Base-by-base conservation (phyloP, 169 alveolate species). In the Eimeria acervulina region DNA sequence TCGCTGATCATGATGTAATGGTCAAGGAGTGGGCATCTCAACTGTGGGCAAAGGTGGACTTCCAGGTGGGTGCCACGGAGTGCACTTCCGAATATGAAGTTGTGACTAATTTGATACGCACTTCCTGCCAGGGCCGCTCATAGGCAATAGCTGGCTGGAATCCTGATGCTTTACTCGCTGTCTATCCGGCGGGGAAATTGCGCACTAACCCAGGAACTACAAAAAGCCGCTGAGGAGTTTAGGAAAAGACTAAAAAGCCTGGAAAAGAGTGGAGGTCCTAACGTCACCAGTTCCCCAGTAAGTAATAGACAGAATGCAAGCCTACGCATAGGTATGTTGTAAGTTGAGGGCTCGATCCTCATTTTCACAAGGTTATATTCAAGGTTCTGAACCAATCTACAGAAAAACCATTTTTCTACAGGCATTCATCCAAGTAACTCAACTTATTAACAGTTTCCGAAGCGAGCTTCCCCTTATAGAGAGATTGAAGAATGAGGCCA, bases 41-140 rank as follows among this genome's bases (percentile, higher is more conserved):
- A 96, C 97, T 97, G 26, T 98, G 99, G 99, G 96, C 98, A 4
- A 98, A 98, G 88, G 96, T 99, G 51, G 99, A 99, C 97, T 97
- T 98, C 66, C 97, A 90, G 80, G 97, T 93, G 96, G 31, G 96
- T 36, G 21, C 36, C 0, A 0, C 83, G 2, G 36, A 33, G 28
- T 12, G 28, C 31, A 4, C 5, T 13, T 31, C 1, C 13, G 1
- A 36, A 17, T 5, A 31, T 66, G 42, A 28, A 28, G 10, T 66
- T 8, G 28, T 33, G 44, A 33, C 47, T n/a, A 31, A 33, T 19
- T 13, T 15, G 80, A 33, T 15, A 19, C 4, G 52, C 51, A 33
- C 13, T 6, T 36, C n/a, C 33, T 33, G 4, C 83, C 5, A 72
- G 51, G 31, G 12, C 31, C 13, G 31, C 31, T 33, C 83, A 72